Evolutionary conservation across 1,284 basidiomycete genomes (phyloP), one percentile per base, ranked within the genome.

Genomic region (Cutaneotrichosporon dermatis): DNA sequence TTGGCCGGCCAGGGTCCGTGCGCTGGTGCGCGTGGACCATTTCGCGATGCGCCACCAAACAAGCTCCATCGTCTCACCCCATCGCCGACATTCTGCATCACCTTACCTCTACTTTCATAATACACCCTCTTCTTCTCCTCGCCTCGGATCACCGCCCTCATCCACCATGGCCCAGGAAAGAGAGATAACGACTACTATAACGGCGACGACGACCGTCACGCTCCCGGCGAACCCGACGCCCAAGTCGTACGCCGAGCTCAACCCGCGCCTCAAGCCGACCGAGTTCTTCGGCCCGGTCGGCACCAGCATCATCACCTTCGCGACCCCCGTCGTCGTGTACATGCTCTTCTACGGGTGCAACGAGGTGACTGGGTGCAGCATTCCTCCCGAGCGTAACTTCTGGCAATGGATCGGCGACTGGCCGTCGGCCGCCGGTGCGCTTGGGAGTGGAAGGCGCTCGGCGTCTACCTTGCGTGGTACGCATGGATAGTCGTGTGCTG

Each of bases 381-480:
- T 62, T 2, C 77, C 81, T 3, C 75, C 79, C 61, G 53, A 37
- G 35, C 63, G 44, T 43, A 62, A 12, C 54, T 60, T 52, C 53
- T 52, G 6, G 13, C 6, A 41, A 8, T 33, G 60, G 36, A 13
- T 68, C 13, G 62, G 58, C 37, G 59, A 69, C 49, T 76, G 71
- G 68, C 69, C 78, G 3, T 66, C 62, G n/a, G 25, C 45, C 5
- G 63, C 66, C 6, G 75, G 75, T 2, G 76, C 81, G 37, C 82
- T 96, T 93, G 88, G 85, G 92, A 97, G 71, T 84, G 84, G 0
- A 80, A 92, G 59, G 93, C 90, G 0, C 76, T 84, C 13, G 70
- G 84, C 35, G 82, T 90, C 37, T 99, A 98, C 79, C 76, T 88
- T 55, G 89, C 76, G 0, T 99, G 95, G 95, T 98, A 98, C 77